phyloP scores from a whole-genome alignment of 805 yeast species.

The Sugiyamaella smithiae region DNA sequence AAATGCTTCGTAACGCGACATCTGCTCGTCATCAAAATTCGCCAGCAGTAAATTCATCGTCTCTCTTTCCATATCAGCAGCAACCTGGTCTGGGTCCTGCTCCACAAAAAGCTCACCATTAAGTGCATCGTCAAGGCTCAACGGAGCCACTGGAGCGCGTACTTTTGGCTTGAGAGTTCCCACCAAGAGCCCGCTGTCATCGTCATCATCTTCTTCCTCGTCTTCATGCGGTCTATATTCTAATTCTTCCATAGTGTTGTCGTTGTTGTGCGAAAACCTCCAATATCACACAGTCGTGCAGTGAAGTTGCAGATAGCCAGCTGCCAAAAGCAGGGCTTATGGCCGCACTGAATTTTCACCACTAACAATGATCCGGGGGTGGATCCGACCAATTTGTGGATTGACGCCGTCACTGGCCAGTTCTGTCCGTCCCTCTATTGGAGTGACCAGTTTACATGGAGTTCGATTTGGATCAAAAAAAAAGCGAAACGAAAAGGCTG shows the following conservation, averaged over 20 bases:
- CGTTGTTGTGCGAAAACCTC: too few relatives aligned
- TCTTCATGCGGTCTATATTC: slow-evolving; percentile 16
- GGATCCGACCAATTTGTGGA: slow-evolving; percentile 5
- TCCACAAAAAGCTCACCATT: not conserved
- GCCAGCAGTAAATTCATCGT: slow-evolving; percentile 54
- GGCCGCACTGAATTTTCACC: not conserved
- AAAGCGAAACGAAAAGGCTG: slow-evolving; percentile 5
- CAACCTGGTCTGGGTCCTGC: slow-evolving; percentile 1
- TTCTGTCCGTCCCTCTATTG: not conserved
- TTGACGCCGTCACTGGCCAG: not conserved
- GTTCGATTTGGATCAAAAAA: slow-evolving; percentile 4
- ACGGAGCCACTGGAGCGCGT: not conserved
- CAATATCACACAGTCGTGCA: too few relatives aligned
- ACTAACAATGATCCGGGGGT: slow-evolving; percentile 2
- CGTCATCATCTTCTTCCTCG: slow-evolving; percentile 22
- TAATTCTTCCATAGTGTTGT: not conserved
- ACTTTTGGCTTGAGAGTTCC: slow-evolving; percentile 6
- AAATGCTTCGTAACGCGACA: slow-evolving; percentile 82
- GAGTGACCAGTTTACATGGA: not conserved
- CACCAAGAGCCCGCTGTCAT: slow-evolving; percentile 9
- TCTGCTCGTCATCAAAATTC: slow-evolving; percentile 75
- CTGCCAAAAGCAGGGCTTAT: too few relatives aligned
- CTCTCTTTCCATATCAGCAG: slow-evolving; percentile 31
- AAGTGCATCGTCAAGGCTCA: not conserved
- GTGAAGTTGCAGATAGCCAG: too few relatives aligned